Percentiles rank a stretch among this genome's conserved stretches.
Conservation (phyloP, 2,329 filamentous ascomycete genomes). For the Aspergillus sp. region DNA sequence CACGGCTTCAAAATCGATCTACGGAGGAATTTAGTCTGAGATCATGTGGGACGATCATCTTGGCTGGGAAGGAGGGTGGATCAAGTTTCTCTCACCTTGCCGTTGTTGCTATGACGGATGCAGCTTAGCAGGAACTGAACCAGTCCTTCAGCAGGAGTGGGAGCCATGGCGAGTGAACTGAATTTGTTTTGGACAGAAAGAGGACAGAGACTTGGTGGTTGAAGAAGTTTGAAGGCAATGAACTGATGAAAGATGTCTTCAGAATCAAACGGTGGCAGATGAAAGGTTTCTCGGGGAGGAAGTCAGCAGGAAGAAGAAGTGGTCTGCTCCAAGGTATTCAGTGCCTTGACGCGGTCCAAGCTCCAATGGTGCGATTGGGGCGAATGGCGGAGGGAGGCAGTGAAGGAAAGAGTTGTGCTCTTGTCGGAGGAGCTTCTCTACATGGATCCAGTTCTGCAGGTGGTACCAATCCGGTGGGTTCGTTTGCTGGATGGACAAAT, state of each 20-base stretch:
- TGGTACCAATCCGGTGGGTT: too few relatives aligned
- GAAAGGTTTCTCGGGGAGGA: neutral
- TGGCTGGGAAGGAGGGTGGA: too few relatives aligned
- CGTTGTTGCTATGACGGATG: slow-evolving; percentile 42
- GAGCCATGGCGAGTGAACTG: slow-evolving; percentile 45
- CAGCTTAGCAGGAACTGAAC: slow-evolving; percentile 67
- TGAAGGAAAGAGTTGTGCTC: neutral
- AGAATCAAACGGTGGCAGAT: neutral
- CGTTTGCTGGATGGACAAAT: neutral
- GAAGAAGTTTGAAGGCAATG: neutral
- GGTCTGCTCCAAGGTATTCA: neutral
- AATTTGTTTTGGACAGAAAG: neutral
- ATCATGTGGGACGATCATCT: neutral
- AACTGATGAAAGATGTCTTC: neutral
- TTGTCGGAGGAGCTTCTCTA: neutral
- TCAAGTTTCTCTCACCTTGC: too few relatives aligned
- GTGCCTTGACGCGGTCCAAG: neutral
- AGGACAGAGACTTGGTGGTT: neutral
- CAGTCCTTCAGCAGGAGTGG: slow-evolving; percentile 54
- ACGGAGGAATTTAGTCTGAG: neutral
- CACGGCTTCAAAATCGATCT: slow-evolving; percentile 68
- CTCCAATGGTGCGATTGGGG: neutral
- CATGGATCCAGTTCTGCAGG: neutral
- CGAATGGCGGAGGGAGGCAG: neutral
- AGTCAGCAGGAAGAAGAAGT: neutral